Evolutionary conservation across 768 basidiomycete genomes (phyloP), one percentile per base, ranked within the genome.

Genomic region (Exidia glandulosa): DNA sequence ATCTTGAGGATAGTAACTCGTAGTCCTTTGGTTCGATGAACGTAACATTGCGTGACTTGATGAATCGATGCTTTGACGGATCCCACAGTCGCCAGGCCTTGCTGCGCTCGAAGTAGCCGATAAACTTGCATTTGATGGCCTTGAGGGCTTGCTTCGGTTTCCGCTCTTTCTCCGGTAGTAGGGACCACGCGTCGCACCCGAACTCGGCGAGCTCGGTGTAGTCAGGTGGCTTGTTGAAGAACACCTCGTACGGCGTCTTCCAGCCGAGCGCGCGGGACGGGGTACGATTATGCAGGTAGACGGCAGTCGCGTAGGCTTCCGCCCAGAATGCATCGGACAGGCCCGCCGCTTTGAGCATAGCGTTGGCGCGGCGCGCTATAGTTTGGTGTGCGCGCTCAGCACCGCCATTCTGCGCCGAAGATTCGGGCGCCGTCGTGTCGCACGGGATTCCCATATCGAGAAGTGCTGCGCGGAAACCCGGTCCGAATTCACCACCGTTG

Each of bases 361-460:
- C 12, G 13, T 59, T 57, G 0, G 57, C 62, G 2, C 47, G 14
- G 27, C 67, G 60, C 1, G 59, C 36, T 5, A 69, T 57, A 0
- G 60, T 66, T 3, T 64, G 61, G 29, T 70, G 65, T 14, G 64
- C 57, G 27, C 66, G 48, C 50, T 69, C 65, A 2, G 66, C 59
- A 19, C 65, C 31, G 25, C 68, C 64, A 33, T 68, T 65, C 41
- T 69, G 65, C 64, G 77, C 37, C 3, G 68, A 62, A 9, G 63
- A 57, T 23, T 63, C 25, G 13, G 50, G 50, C 50, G 4, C 50
- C 10, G 50, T 29, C 13, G 50, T 52, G 12, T 29, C 3, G 7
- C 13, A 27, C 4, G 25, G 23, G 25, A 25, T 29, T 12, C 50
- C 4, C 30, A 29, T 5, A 13, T 52, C 30, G 10, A 3, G 27